Conservation (phyloP, 2,329 filamentous ascomycete species). For the Arthrobotrys sinensis region DNA sequence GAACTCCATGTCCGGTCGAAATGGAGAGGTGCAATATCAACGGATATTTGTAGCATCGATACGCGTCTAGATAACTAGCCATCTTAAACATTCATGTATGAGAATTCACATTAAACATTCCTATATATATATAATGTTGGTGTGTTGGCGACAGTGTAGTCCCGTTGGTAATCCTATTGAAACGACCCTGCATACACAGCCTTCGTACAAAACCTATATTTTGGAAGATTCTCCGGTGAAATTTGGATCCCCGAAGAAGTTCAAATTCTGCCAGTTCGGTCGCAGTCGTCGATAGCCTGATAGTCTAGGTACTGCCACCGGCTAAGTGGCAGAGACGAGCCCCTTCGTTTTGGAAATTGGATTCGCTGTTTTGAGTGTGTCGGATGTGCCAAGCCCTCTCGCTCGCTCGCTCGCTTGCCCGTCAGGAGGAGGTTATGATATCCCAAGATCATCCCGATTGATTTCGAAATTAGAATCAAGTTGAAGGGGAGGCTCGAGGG, state of each 20-base stretch:
- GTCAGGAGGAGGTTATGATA: slow-evolving; percentile 1
- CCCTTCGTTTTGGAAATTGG: slow-evolving; percentile 60
- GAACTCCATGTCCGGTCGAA: background rate
- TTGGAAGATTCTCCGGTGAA: background rate
- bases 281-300: background rate
- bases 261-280: background rate
- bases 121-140: background rate
- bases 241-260: background rate
- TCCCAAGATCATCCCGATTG: slow-evolving; percentile 6
- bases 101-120: slow-evolving; percentile 1
- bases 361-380: slow-evolving; percentile 46
- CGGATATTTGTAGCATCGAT: background rate
- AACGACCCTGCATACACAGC: slow-evolving; percentile 4
- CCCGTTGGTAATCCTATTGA: background rate
- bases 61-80: background rate
- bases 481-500: background rate
- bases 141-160: background rate
- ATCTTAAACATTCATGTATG: background rate
- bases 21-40: background rate
- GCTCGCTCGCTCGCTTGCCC: slow-evolving; percentile 2
- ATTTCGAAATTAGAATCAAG: slow-evolving; percentile 11
- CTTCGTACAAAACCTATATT: background rate
- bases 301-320: slow-evolving; percentile 22
- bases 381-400: slow-evolving; percentile 45
- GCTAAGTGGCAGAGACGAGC: slow-evolving; percentile 33